Evolutionary conservation across 139 green algal species (phyloP), one percentile per base, ranked within the genome.

Genomic region (Chlamydomonas eustigma): DNA sequence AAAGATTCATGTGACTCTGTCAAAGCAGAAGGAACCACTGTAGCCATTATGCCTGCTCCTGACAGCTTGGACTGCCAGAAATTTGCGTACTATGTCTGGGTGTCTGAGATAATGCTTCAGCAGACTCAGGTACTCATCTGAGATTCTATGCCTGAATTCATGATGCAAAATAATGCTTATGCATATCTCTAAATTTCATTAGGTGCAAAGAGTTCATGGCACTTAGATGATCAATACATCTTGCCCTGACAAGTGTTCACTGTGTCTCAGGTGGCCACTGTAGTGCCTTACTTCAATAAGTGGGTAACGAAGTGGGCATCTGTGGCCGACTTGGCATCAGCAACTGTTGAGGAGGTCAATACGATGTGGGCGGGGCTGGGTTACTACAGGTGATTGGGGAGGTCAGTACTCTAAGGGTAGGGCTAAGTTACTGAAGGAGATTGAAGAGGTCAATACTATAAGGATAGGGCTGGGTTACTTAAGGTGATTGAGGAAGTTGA

Each of bases 21-120:
- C 25, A 78, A 79, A 28, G 69, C 0, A 32, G 71, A 6, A 32
- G 30, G 12, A 28, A 31, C 69, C 70, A 52, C 31, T 38, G 66
- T 18, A n/a, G 34, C 25, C 35, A 63, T 37, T 33, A 72, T 71
- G 3, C 64, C 81, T 33, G 90, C 84, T 4, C 80, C 87, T 0
- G 35, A 76, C 3, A 81, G 87, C 5, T 64, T 93, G 44, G 73
- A 81, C 1, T 50, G 78, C 6, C 77, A 95, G 64, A 51, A 91
- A 33, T 95, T 97, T 82, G 92, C 94, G 5, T 99, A 99, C 75
- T 78, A 39, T 52, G 90, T 93, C 3, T 97, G 92, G 90, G 90
- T 97, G 0, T 92, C 77, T 18, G 94, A 98, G 77, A 83, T 98
- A n/a, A 99, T 99, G 95, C 86, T 91, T 34, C 95, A 99, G 84